Evolutionary conservation across 129 eudicot species (phyloP).

Genomic region (carrot (Daucus carota)): DH1_v3.0 NC_030382.2:39078501-39079000

Average conservation of each 20-base stretch:
- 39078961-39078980: constrained; percentile 42
- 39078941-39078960: constrained; percentile 53
- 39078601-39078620: constrained; percentile 39
- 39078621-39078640: constrained; percentile 11
- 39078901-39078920: constrained; percentile 44
- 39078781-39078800: constrained; percentile 47
- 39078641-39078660: constrained; percentile 16
- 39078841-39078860: constrained; percentile 43
- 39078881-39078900: constrained; percentile 28
- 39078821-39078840: constrained; percentile 26
- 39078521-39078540: constrained; percentile 32
- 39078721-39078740: constrained; percentile 23
- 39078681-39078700: constrained; percentile 13
- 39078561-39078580: constrained; percentile 29
- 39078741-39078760: constrained; percentile 28
- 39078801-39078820: constrained; percentile 37
- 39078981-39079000: constrained; percentile 47
- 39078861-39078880: constrained; percentile 39
- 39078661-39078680: constrained; percentile 40
- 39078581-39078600: constrained; percentile 29
- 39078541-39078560: constrained; percentile 32
- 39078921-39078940: constrained; percentile 65
- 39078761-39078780: constrained; percentile 33
- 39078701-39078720: constrained; percentile 33
- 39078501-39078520: constrained; percentile 33